phyloP scores from a whole-genome alignment of 1,139 yeast species.

The Arxiozyma bovina region DNA sequence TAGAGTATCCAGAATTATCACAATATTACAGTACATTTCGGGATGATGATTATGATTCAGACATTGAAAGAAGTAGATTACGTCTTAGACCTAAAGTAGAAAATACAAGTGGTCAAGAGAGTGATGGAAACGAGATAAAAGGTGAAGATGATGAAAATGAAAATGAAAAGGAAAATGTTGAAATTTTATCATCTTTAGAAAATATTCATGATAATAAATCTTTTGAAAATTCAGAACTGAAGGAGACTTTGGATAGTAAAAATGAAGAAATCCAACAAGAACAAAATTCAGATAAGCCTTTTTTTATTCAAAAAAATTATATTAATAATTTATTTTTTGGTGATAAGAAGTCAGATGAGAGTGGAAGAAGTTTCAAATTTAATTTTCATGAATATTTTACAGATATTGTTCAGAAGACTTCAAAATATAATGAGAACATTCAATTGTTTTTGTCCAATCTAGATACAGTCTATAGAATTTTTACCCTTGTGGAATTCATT shows the following conservation, averaged over 20 bases:
- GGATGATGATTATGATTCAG: conserved; percentile 1
- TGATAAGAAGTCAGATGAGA: not conserved
- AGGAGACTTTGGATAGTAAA: conserved; percentile 15
- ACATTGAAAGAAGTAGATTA: conserved; percentile 1
- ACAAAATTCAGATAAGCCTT: not conserved
- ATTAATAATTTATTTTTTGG: not conserved
- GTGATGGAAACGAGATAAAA: not conserved
- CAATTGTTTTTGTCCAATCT: conserved; percentile 27
- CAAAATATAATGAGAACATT: conserved; percentile 19
- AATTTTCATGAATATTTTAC: not conserved
- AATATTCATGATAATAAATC: conserved; percentile 9
- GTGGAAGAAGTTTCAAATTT: not conserved
- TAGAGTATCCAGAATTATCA: conserved; percentile 27
- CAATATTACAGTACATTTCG: conserved; percentile 19
- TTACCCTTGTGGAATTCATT: conserved; percentile 20
- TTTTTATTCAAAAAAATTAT: not conserved
- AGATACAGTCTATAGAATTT: conserved; percentile 19
- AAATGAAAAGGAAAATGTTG: not conserved
- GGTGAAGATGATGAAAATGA: not conserved
- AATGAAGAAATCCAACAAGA: not conserved
- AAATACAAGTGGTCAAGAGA: not conserved
- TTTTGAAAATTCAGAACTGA: conserved; percentile 22
- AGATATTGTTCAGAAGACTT: conserved; percentile 10
- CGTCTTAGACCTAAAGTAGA: not conserved
- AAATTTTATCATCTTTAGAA: no score